Conservation (phyloP, 306 rosid species). For the Pachyrhizus erosus region DNA sequence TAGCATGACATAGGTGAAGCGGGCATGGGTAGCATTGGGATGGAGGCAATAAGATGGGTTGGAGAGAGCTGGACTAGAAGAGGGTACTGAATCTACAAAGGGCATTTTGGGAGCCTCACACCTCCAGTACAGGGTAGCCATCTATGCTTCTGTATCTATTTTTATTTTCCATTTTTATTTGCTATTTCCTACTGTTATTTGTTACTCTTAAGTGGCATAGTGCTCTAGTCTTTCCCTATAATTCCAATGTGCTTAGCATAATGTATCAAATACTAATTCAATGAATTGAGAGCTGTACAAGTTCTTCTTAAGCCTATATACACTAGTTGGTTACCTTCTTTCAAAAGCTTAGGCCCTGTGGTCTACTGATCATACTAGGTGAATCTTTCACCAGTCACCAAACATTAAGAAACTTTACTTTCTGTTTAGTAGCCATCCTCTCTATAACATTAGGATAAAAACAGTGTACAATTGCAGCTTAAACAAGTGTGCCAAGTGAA, state of each 20-base stretch:
- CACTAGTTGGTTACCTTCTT: too few species aligned
- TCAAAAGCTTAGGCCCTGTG: not conserved
- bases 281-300: not conserved
- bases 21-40: not conserved
- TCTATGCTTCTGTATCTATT: not conserved
- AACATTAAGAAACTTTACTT: not conserved
- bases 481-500: too few species aligned
- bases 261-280: not conserved
- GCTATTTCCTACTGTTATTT: not conserved
- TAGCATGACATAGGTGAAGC: not conserved
- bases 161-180: not conserved
- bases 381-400: not conserved
- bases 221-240: not conserved
- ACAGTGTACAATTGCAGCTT: not conserved
- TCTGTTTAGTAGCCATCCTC: not conserved
- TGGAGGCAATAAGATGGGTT: not conserved
- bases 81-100: not conserved
- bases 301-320: not conserved
- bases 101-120: not conserved
- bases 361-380: not conserved
- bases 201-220: not conserved
- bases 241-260: not conserved
- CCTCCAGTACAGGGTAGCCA: not conserved
- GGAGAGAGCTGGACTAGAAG: not conserved
- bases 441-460: not conserved